Base-by-base conservation (phyloP, 2,329 filamentous ascomycete species). In the Tolypocladium ophioglossoides region DNA sequence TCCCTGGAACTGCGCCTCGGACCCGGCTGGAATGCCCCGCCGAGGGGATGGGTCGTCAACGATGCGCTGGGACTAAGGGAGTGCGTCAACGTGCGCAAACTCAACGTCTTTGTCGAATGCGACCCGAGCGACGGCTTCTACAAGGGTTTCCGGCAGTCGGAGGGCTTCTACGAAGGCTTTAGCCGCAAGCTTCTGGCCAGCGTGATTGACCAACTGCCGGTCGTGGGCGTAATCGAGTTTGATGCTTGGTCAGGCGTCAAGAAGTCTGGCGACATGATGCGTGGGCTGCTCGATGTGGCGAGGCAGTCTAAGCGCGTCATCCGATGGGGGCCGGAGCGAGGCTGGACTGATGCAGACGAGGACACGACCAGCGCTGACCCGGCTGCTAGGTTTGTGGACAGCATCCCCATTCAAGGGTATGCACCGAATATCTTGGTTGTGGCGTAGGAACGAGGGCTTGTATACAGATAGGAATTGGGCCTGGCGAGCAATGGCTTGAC, bases 141-240 rank as follows among this genome's bases (percentile, higher is more conserved):
- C 61, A 79, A 80, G 53, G 86, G 85, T 0, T 91, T 86, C 62
- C 78, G 85, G 16, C 77, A 78, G 30, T 76, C 77, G 1, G 78
- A 84, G 30, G 80, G 84, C 1, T 89, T 87, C 58, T 91, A 89
- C 63, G 87, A 89, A 56, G 68, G 68, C 6, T 91, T 90, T 63
- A 84, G 79, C 30, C 71, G 76, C 12, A 70, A 72, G 2, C 68
- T 91, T 32, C 64, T 91, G 8, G 68, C 70, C 4, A 74, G 72
- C 9, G 75, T 90, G 3, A 63, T 90, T 2, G 70, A 73, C 1
- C 75, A 76, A 53, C 68, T 87, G 55, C 81, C 84, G 0, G 75
- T 72, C 39, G 66, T 88, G 2, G 64, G 75, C 10, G 71, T 73
- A 1, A 74, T 91, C 22, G 79, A 88, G 62, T 87, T 91, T 57